Conservation (phyloP, 441 rosid genomes). For the Arabidopsis hybrid region DNA sequence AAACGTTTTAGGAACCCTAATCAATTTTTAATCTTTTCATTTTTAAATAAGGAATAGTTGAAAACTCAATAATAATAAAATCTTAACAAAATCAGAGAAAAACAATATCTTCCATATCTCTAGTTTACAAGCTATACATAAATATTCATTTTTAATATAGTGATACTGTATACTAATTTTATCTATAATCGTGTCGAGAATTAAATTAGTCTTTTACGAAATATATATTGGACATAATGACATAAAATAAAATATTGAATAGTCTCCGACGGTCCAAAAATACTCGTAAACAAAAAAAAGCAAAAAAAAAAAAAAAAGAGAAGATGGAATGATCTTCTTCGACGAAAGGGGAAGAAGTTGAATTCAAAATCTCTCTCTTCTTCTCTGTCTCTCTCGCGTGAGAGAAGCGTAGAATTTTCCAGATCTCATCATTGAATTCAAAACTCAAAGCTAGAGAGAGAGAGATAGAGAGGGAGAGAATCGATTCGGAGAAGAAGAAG, state of each 20-base stretch:
- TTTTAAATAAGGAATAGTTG: no score
- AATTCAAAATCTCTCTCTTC: constrained; percentile 23
- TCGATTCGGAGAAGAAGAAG: constrained; percentile 15
- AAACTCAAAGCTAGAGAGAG: not conserved
- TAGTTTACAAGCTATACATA: no score
- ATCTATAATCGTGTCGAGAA: no score
- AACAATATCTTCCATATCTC: no score
- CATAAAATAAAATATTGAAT: not conserved
- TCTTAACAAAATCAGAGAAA: no score
- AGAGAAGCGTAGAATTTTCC: constrained; percentile 2
- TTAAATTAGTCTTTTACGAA: no score
- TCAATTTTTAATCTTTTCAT: no score
- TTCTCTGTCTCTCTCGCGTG: constrained; percentile 25
- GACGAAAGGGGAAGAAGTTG: constrained; percentile 7
- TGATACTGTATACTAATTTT: no score
- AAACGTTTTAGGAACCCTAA: no score
- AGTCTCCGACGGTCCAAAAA: constrained; percentile 1
- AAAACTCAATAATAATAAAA: no score
- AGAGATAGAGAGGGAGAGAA: not conserved
- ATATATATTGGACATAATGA: not conserved
- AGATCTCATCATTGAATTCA: constrained; percentile 19
- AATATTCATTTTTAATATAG: no score
- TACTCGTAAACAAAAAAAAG: not conserved
- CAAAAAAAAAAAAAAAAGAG: not conserved
- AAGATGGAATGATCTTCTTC: constrained; percentile 16